phyloP scores from a whole-genome alignment of 2,329 filamentous ascomycete genomes.

The Neospermospora avenae region DNA sequence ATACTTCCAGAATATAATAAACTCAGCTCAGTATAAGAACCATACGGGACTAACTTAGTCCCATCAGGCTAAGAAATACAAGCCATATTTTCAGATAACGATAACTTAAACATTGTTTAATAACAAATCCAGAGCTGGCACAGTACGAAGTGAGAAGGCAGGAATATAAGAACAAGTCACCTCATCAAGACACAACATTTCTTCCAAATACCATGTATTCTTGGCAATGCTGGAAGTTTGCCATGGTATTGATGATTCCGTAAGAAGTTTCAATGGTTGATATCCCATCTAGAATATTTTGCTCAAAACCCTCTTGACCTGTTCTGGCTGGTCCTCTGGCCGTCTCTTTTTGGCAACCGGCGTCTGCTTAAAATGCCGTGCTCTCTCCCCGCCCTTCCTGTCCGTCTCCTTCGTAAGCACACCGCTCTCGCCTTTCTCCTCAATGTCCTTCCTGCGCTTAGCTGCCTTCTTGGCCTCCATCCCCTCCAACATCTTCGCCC shows the following conservation, averaged over 20 bases:
- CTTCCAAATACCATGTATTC: no score
- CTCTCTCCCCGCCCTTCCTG: conserved; percentile 36
- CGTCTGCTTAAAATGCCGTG: conserved; percentile 65
- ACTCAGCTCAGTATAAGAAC: no score
- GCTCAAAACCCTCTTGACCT: conserved; percentile 58
- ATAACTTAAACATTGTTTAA: no score
- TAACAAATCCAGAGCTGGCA: no score
- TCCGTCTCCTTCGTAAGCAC: conserved; percentile 24
- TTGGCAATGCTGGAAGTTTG: neutral
- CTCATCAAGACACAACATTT: no score
- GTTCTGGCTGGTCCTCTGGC: conserved; percentile 48
- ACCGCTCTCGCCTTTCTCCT: conserved; percentile 25
- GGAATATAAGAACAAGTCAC: no score
- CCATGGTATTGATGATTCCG: neutral
- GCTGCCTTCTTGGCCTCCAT: conserved; percentile 61
- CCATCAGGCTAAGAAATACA: no score
- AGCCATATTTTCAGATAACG: no score
- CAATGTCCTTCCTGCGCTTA: conserved; percentile 41
- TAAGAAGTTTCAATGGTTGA: neutral
- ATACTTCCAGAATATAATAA: no score
- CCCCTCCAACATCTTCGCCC: conserved; percentile 72
- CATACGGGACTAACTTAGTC: no score
- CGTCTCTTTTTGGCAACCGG: conserved; percentile 50
- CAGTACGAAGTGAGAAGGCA: no score
- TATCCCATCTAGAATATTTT: conserved; percentile 54